Conservation (phyloP, 805 yeast genomes). For the Metschnikowia baotianmanensis region DNA sequence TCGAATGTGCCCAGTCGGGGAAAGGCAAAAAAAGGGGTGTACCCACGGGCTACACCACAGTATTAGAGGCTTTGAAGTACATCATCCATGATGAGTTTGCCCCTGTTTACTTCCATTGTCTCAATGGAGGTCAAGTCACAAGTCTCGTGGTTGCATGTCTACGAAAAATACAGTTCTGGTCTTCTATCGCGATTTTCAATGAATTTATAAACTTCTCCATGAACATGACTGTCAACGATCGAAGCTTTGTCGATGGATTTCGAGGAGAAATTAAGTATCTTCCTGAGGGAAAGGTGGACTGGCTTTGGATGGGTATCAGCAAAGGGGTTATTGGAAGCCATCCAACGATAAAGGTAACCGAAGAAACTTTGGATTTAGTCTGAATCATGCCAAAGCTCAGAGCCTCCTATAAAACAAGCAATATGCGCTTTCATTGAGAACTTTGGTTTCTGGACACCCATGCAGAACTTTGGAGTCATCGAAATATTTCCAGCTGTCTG, state of each 20-base stretch:
- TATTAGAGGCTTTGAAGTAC: constrained; percentile 56
- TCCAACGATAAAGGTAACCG: constrained; percentile 45
- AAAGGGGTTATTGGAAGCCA: constrained; percentile 55
- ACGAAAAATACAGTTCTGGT: constrained; percentile 83
- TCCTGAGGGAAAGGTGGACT: constrained; percentile 45
- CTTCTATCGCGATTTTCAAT: constrained; percentile 78
- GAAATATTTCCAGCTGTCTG: constrained; percentile 67
- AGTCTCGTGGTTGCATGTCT: constrained; percentile 83
- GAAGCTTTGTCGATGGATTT: constrained; percentile 80
- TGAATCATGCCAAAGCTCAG: neutral
- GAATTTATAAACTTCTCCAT: constrained; percentile 80
- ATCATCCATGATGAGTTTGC: constrained; percentile 57
- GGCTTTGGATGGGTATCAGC: constrained; percentile 69
- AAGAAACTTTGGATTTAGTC: constrained; percentile 8
- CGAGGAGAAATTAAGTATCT: constrained; percentile 58
- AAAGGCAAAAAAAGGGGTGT: constrained; percentile 79
- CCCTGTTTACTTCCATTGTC: constrained; percentile 82
- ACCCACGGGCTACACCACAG: constrained; percentile 68
- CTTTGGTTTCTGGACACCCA: constrained; percentile 48
- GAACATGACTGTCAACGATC: constrained; percentile 76
- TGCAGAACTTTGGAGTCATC: constrained; percentile 73
- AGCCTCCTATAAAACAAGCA: constrained; percentile 66
- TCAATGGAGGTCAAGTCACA: constrained; percentile 87
- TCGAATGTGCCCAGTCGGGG: constrained; percentile 64
- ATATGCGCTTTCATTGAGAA: constrained; percentile 74